These are phyloP conservation scores for Amanita brunnescens DNA, from an alignment of 768 basidiomycete species.

Conservation along the genomic window DNA sequence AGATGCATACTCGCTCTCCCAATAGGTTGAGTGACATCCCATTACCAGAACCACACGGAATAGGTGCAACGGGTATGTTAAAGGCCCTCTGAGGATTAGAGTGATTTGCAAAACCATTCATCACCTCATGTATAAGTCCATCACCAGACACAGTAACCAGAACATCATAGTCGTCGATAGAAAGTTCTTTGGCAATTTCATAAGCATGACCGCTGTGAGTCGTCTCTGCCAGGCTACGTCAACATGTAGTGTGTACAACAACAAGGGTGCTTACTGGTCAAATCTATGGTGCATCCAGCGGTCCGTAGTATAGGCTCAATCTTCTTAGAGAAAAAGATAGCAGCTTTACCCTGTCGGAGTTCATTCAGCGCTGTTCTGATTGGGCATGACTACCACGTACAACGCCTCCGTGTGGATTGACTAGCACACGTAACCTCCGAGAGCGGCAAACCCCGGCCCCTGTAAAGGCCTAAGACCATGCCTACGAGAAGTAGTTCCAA, in stretches of 20 bases:
- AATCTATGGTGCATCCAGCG: conserved; percentile 54
- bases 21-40: conserved; percentile 66
- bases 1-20: conserved; percentile 44
- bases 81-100: conserved; percentile 52
- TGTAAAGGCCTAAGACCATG: conserved; percentile 8
- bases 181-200: conserved; percentile 49
- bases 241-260: neutral
- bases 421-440: conserved; percentile 54
- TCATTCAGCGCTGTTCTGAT: neutral
- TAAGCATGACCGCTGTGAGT: conserved; percentile 53
- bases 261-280: conserved; percentile 43
- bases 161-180: conserved; percentile 56
- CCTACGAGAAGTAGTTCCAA: neutral
- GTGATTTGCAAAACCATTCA: conserved; percentile 76
- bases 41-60: conserved; percentile 81
- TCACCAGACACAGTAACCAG: conserved; percentile 76
- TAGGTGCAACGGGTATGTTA: conserved; percentile 60
- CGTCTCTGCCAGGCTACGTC: conserved; percentile 39
- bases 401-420: conserved; percentile 77
- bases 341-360: conserved; percentile 49
- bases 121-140: conserved; percentile 72
- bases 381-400: conserved; percentile 32
- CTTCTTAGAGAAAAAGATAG: conserved; percentile 39
- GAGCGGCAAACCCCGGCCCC: conserved; percentile 43
- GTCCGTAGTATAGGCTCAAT: conserved; percentile 68